These are phyloP conservation scores for Penicillium brasilianum DNA, from an alignment of 2,329 filamentous ascomycete genomes.

Conservation along the genomic window DNA sequence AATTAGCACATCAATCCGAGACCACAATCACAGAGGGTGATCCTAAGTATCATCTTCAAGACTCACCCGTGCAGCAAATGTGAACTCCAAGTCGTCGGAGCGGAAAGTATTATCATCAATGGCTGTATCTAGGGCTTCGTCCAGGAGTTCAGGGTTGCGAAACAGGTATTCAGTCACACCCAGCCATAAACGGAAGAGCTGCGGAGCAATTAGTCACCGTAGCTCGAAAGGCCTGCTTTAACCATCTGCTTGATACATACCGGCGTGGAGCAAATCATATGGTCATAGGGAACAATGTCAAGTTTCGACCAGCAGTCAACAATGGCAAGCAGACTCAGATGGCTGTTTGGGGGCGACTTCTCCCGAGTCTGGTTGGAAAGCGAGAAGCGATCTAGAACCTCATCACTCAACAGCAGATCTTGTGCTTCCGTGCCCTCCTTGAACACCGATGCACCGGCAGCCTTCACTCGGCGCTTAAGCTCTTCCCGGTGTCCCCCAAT, in stretches of 20 bases:
- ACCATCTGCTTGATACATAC: constrained; percentile 49
- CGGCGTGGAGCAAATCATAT: constrained; percentile 99
- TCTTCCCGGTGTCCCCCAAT: constrained; percentile 80
- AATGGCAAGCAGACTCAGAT: constrained; percentile 91
- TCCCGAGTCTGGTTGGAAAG: constrained; percentile 72
- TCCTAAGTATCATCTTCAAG: background rate
- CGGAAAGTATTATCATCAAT: constrained; percentile 90
- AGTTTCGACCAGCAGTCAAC: constrained; percentile 98
- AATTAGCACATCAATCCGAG: constrained; percentile 1
- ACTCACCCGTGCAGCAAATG: constrained; percentile 81
- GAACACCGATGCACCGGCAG: constrained; percentile 77
- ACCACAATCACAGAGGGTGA: background rate
- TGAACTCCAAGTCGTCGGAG: constrained; percentile 96
- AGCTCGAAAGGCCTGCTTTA: background rate
- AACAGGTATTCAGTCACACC: constrained; percentile 98
- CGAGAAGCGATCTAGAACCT: constrained; percentile 86
- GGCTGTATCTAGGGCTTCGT: constrained; percentile 83
- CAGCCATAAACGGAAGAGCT: constrained; percentile 92
- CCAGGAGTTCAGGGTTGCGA: constrained; percentile 77
- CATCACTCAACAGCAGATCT: constrained; percentile 74
- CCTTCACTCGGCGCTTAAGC: constrained; percentile 74
- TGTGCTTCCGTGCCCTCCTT: constrained; percentile 57
- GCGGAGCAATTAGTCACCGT: constrained; percentile 8
- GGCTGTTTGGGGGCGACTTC: constrained; percentile 79
- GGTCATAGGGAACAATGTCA: constrained; percentile 93